A percentile compares a stretch with the other conserved stretches of the same genome.
Conservation (phyloP, 345 rosid species). For the Orychophragmus violaceus region DNA sequence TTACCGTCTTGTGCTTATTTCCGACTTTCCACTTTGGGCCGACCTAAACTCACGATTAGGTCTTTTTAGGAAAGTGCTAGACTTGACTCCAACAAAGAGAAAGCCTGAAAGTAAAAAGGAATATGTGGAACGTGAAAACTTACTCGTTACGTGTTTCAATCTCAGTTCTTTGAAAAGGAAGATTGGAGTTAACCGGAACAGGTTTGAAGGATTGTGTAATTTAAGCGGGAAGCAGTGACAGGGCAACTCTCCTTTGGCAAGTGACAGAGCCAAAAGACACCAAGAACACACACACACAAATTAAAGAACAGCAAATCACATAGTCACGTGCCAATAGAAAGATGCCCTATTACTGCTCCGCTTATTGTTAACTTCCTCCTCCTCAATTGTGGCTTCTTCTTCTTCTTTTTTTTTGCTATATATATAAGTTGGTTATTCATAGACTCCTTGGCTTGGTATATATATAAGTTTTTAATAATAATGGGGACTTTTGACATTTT, state of each 20-base stretch:
- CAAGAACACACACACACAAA: neutral
- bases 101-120: neutral
- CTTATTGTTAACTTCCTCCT: conserved; percentile 18
- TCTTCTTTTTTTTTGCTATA: neutral
- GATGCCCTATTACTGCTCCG: conserved; percentile 31
- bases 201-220: neutral
- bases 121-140: conserved; percentile 2
- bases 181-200: neutral
- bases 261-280: neutral
- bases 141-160: neutral
- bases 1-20: no score
- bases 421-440: conserved; percentile 6
- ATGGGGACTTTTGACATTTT: conserved; percentile 16
- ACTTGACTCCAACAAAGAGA: no score
- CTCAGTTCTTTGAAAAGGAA: neutral
- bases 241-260: conserved; percentile 39
- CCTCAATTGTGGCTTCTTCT: neutral
- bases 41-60: no score
- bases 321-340: conserved; percentile 31
- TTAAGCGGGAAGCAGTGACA: conserved; percentile 31
- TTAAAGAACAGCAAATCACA: neutral
- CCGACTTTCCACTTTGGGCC: no score
- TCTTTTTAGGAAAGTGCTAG: no score
- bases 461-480: neutral
- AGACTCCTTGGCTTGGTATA: neutral